These are phyloP conservation scores for Firmiana major DNA, from an alignment of 345 rosid species.

Conservation along the genomic window DNA sequence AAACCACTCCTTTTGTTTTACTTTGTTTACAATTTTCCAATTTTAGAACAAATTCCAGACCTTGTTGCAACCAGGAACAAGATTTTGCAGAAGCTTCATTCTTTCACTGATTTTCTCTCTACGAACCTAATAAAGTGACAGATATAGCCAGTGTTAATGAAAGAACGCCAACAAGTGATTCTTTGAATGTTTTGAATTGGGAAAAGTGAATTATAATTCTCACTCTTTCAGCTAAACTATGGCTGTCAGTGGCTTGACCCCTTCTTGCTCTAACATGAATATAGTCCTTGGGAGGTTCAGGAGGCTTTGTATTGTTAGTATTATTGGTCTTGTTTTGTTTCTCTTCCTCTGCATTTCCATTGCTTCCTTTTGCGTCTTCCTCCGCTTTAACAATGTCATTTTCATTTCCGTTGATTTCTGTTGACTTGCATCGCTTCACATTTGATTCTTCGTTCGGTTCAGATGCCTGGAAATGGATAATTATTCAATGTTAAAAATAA, in stretches of 20 bases:
- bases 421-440: constrained; percentile 39
- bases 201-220: constrained; percentile 19
- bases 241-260: constrained; percentile 98
- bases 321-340: constrained; percentile 16
- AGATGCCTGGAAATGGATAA: constrained; percentile 23
- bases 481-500: neutral
- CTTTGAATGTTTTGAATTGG: neutral
- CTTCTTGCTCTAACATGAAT: constrained; percentile 90
- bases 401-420: constrained; percentile 29
- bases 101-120: constrained; percentile 95
- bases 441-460: constrained; percentile 32
- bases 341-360: constrained; percentile 21
- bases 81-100: constrained; percentile 95
- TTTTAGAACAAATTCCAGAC: constrained; percentile 23
- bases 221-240: constrained; percentile 95
- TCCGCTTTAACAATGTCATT: constrained; percentile 30
- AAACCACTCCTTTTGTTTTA: too few species aligned
- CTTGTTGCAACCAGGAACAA: constrained; percentile 97
- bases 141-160: neutral
- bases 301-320: constrained; percentile 23
- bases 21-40: neutral
- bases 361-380: constrained; percentile 27
- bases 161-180: neutral
- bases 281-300: constrained; percentile 62
- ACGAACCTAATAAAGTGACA: constrained; percentile 48